Evolutionary conservation across 1,284 basidiomycete genomes (phyloP).

Genomic region (Xerocomus minutiporus): DNA sequence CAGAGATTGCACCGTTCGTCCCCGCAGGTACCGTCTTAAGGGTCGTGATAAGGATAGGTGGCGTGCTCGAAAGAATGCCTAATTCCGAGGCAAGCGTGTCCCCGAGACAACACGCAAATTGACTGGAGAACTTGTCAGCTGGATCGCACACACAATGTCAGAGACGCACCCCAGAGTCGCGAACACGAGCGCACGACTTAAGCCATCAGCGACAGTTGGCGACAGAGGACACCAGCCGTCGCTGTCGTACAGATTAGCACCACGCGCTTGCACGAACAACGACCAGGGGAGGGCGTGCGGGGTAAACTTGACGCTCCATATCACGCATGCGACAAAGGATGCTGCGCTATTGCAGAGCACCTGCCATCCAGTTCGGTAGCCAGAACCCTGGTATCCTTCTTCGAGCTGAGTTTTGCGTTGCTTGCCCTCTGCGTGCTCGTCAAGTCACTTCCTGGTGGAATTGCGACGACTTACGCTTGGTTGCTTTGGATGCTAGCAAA

Average conservation of each 20-base stretch:
- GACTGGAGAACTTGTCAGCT: constrained; percentile 38
- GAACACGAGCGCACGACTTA: constrained; percentile 61
- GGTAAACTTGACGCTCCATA: constrained; percentile 62
- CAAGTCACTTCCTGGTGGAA: background rate
- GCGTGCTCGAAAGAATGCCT: constrained; percentile 70
- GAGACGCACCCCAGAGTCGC: constrained; percentile 60
- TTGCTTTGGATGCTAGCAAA: constrained; percentile 76
- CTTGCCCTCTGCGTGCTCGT: constrained; percentile 51
- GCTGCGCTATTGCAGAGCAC: constrained; percentile 79
- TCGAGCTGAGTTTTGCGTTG: constrained; percentile 72
- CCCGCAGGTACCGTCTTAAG: constrained; percentile 74
- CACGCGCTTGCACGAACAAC: constrained; percentile 10
- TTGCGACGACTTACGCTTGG: constrained; percentile 54
- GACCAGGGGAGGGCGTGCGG: constrained; percentile 35
- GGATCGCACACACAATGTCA: background rate
- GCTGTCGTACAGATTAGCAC: constrained; percentile 14
- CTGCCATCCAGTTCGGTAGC: constrained; percentile 74
- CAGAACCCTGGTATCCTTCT: constrained; percentile 66
- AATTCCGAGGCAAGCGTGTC: constrained; percentile 81
- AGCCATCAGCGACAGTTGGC: constrained; percentile 32
- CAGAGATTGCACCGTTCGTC: constrained; percentile 86
- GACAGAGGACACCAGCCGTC: constrained; percentile 28
- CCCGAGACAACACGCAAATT: constrained; percentile 79
- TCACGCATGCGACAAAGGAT: constrained; percentile 57
- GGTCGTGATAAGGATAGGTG: constrained; percentile 75